Evolutionary conservation across 192 early-diverging fungal genomes (phyloP), one percentile per base, ranked within the genome.

Genomic region (Phlyctochytrium planicorne): DNA sequence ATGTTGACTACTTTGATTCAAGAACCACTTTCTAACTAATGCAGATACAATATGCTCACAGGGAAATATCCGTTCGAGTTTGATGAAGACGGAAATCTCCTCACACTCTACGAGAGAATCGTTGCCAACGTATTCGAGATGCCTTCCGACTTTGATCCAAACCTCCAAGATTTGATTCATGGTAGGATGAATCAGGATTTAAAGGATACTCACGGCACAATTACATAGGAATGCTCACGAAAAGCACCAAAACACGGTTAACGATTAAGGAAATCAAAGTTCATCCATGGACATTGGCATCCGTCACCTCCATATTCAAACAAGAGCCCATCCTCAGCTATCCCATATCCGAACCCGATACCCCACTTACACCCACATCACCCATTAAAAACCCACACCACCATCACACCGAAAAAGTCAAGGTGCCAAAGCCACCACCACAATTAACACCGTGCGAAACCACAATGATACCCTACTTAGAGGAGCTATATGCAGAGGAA

Each of bases 61-160:
- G 84, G 84, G 30, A 74, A 62, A 60, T 81, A 78, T 59, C 84
- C 84, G 23, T 86, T 86, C 67, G 84, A 86, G 35, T 83, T 82
- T 59, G 62, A 70, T 10, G 79, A 83, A 27, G 84, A 83, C 55
- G 80, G 74, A n/a, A 80, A 86, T 55, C 29, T 84, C 16, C 69
- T 86, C 33, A 65, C 60, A 2, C 63, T 86, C 20, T 80, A 85
- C 47, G 84, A 86, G 30, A 71, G 67, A 50, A 86, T 86, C 35
- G 61, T 73, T 4, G 67, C 57, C 32, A 81, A 72, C 6, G 50
- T 33, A n/a, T 83, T 76, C 55, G 60, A 77, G 23, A 80, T 80
- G 59, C 83, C 83, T 25, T 50, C 34, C 17, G 77, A 76, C 1
- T 57, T 79, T 16, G 65, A 75, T 12, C 27, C 53, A 4, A 77